phyloP scores from a whole-genome alignment of 257 asterid species.

The Salvia splendens region DNA sequence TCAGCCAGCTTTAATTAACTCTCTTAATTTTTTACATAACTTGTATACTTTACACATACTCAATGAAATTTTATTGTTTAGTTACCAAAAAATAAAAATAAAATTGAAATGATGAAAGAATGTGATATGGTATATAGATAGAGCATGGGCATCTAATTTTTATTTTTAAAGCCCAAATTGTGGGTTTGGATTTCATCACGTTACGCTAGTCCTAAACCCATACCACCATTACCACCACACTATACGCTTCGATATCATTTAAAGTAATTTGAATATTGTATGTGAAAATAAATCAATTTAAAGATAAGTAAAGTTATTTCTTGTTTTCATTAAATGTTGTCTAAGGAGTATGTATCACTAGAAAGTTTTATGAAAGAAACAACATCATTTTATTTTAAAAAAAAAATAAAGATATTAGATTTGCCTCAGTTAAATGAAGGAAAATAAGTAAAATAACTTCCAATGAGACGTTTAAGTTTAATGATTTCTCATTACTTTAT shows the following conservation, averaged over 20 bases:
- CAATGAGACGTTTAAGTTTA: background rate
- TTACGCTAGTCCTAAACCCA: background rate
- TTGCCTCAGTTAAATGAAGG: too few species aligned
- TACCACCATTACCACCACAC: background rate
- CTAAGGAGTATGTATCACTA: too few species aligned
- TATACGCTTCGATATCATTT: too few species aligned
- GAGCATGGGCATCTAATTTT: background rate
- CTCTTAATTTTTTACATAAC: background rate
- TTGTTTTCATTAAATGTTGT: too few species aligned
- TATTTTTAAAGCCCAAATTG: background rate
- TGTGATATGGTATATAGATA: background rate
- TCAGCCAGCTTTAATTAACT: background rate
- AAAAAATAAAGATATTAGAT: too few species aligned
- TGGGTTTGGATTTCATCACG: background rate
- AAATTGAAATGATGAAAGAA: conserved; percentile 23
- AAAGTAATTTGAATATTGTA: too few species aligned
- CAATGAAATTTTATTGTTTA: background rate
- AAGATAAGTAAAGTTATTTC: too few species aligned
- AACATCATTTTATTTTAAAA: too few species aligned
- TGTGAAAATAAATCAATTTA: too few species aligned
- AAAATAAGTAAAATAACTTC: background rate
- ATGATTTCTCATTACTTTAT: too few species aligned
- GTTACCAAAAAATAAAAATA: conserved; percentile 5
- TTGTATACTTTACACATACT: background rate
- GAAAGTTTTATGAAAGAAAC: too few species aligned